Conservation (phyloP, 352 stramenopile species). For the Phytophthora quininea region DNA sequence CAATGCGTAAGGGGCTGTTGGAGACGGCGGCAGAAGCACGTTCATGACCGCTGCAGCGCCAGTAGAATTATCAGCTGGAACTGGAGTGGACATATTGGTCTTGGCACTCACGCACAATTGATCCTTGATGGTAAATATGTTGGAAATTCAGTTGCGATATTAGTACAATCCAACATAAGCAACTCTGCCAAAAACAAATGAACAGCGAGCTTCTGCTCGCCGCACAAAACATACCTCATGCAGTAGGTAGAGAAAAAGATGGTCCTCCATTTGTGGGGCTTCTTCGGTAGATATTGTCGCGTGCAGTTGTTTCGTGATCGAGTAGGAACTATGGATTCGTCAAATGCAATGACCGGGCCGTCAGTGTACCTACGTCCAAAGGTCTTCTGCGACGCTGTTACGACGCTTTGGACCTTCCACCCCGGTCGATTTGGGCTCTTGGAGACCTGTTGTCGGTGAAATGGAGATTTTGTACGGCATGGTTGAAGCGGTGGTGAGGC, state of each 20-base stretch:
- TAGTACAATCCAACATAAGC: background rate
- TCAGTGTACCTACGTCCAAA: background rate
- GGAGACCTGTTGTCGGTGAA: background rate
- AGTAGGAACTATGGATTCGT: background rate
- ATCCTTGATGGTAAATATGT: conserved; percentile 6
- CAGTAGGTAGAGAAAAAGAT: background rate
- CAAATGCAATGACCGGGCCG: background rate
- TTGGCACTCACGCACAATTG: background rate
- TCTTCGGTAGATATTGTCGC: background rate
- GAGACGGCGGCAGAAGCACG: conserved; percentile 1
- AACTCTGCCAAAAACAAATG: background rate
- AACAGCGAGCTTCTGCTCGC: background rate
- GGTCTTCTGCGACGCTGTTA: background rate
- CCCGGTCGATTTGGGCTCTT: background rate
- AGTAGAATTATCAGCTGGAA: background rate
- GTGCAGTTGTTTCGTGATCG: background rate
- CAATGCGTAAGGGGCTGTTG: conserved; percentile 9
- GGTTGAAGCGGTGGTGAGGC: conserved; percentile 1
- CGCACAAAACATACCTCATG: background rate
- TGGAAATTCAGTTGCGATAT: background rate
- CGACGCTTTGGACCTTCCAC: background rate
- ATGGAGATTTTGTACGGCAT: conserved; percentile 1
- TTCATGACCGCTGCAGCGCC: background rate
- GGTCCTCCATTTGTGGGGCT: background rate
- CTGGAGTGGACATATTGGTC: background rate